A percentile compares a stretch with the other conserved stretches of the same genome.
Conservation (phyloP, 345 rosid genomes). For the Populus alba region DNA sequence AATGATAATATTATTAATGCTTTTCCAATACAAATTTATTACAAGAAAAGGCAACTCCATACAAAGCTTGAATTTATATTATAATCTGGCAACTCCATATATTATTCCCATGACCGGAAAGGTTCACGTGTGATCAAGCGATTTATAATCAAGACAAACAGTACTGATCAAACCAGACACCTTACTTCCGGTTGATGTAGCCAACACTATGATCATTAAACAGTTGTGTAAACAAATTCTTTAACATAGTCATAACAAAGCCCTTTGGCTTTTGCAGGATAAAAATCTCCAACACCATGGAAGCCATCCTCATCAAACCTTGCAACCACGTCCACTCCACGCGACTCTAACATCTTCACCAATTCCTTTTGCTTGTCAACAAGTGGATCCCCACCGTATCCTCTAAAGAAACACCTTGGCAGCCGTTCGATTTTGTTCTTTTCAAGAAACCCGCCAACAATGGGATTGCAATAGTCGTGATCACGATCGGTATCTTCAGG, state of each 20-base stretch:
- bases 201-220: too few relatives aligned
- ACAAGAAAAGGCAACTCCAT: too few relatives aligned
- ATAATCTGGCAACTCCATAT: too few relatives aligned
- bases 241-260: slow-evolving; percentile 26
- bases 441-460: slow-evolving; percentile 8
- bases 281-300: slow-evolving; percentile 69
- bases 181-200: too few relatives aligned
- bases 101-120: too few relatives aligned
- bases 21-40: too few relatives aligned
- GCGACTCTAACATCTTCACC: slow-evolving; percentile 45
- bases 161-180: too few relatives aligned
- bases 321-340: slow-evolving; percentile 54
- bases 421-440: slow-evolving; percentile 46
- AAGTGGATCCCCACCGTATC: slow-evolving; percentile 70
- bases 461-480: slow-evolving; percentile 69
- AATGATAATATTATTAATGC: too few relatives aligned
- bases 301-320: slow-evolving; percentile 49
- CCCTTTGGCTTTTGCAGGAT: slow-evolving; percentile 40
- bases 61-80: too few relatives aligned
- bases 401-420: slow-evolving; percentile 48
- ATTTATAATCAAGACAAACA: too few relatives aligned
- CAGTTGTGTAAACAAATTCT: slow-evolving; percentile 32
- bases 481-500: slow-evolving; percentile 66
- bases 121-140: too few relatives aligned
- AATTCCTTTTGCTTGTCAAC: slow-evolving; percentile 62